Conservation (phyloP, 2,329 filamentous ascomycete genomes). For the Aureobasidium mangrovei region DNA sequence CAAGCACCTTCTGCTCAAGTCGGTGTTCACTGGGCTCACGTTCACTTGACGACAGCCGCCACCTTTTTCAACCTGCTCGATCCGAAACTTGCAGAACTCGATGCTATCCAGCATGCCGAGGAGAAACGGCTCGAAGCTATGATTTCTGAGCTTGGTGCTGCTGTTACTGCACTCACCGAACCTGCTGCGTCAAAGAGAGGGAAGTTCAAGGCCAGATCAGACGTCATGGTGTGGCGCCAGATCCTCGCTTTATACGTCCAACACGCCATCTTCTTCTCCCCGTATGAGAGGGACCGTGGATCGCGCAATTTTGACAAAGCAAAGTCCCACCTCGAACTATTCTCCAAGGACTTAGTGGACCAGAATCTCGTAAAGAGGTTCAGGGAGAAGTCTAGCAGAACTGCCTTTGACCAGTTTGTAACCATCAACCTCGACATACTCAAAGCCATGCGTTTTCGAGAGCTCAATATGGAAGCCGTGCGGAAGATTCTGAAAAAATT, state of each 20-base stretch:
- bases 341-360: conserved; percentile 57
- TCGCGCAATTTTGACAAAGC: conserved; percentile 57
- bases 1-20: neutral
- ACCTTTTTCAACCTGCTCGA: conserved; percentile 74
- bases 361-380: conserved; percentile 53
- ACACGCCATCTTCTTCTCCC: conserved; percentile 73
- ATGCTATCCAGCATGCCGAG: conserved; percentile 58
- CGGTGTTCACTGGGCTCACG: conserved; percentile 47
- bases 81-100: conserved; percentile 60
- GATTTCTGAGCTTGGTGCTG: conserved; percentile 55
- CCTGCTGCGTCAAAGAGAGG: conserved; percentile 41
- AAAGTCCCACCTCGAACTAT: conserved; percentile 59
- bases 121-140: conserved; percentile 53
- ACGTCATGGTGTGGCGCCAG: conserved; percentile 67
- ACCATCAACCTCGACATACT: conserved; percentile 66
- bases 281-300: conserved; percentile 61
- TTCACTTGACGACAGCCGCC: conserved; percentile 66
- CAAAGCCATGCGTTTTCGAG: conserved; percentile 73
- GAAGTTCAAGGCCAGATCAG: conserved; percentile 43
- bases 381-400: conserved; percentile 55
- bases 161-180: conserved; percentile 56
- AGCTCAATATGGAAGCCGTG: conserved; percentile 70
- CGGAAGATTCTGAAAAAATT: conserved; percentile 88
- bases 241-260: conserved; percentile 78
- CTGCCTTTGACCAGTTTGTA: conserved; percentile 60